Evolutionary conservation across 2,329 filamentous ascomycete genomes (phyloP).

Genomic region (Aspergillus quadricinctus): DNA sequence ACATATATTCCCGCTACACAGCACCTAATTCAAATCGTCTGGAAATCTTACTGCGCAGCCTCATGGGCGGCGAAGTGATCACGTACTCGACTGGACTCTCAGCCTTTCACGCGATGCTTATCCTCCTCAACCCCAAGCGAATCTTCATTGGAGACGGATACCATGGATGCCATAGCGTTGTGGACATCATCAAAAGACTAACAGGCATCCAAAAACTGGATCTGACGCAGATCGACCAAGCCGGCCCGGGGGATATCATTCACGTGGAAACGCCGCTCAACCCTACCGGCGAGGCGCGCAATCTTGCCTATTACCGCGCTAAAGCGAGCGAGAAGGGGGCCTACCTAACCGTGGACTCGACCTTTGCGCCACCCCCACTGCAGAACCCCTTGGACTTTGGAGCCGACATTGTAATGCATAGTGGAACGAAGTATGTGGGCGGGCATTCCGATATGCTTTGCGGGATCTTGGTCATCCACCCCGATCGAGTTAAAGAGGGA

Average conservation of each 20-base stretch:
- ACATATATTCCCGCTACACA: constrained; percentile 79
- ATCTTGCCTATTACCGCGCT: constrained; percentile 65
- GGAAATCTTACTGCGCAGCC: constrained; percentile 72
- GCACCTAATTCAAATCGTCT: constrained; percentile 80
- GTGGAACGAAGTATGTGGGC: constrained; percentile 89
- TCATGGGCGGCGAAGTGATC: constrained; percentile 61
- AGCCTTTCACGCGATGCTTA: constrained; percentile 80
- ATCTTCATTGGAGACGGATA: constrained; percentile 82
- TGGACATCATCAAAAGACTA: constrained; percentile 67
- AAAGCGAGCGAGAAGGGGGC: constrained; percentile 68
- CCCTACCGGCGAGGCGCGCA: constrained; percentile 72
- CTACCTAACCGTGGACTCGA: constrained; percentile 76
- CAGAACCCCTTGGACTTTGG: constrained; percentile 77
- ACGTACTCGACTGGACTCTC: constrained; percentile 81
- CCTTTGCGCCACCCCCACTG: constrained; percentile 83
- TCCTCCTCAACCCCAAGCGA: constrained; percentile 73
- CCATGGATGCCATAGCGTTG: constrained; percentile 90
- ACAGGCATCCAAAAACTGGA: constrained; percentile 68
- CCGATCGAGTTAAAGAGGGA: constrained; percentile 46
- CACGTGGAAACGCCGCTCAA: constrained; percentile 92
- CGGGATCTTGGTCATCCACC: constrained; percentile 58
- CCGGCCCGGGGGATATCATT: constrained; percentile 73
- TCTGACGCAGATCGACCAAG: constrained; percentile 61
- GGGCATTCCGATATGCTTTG: constrained; percentile 91
- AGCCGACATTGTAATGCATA: constrained; percentile 84